Evolutionary conservation across 768 basidiomycete species (phyloP).

Genomic region (Termitomyces sp.): DNA sequence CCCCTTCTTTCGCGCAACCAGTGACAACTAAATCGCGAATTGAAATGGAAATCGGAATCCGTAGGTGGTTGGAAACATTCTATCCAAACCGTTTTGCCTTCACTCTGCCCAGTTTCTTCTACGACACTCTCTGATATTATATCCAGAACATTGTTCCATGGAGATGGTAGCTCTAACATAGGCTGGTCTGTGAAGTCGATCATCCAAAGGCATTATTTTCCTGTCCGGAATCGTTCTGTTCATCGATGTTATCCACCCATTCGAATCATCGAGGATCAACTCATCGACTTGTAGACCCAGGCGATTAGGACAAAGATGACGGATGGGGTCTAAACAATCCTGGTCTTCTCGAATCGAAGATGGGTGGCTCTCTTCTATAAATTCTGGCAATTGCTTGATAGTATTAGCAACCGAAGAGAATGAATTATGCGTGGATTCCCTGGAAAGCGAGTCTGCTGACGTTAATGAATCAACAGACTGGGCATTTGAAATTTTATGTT

Average conservation of each 20-base stretch:
- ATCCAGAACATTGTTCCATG: neutral
- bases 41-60: constrained; percentile 23
- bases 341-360: neutral
- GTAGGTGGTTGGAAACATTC: constrained; percentile 12
- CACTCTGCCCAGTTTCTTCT: constrained; percentile 13
- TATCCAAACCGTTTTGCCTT: constrained; percentile 13
- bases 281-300: neutral
- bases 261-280: neutral
- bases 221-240: neutral
- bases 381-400: neutral
- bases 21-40: constrained; percentile 22
- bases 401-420: neutral
- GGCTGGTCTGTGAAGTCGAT: neutral
- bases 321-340: neutral
- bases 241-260: neutral
- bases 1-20: constrained; percentile 38
- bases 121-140: neutral
- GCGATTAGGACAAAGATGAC: neutral
- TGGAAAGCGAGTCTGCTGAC: neutral
- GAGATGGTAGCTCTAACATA: neutral
- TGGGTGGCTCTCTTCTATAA: neutral
- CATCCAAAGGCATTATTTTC: neutral
- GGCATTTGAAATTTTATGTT: neutral
- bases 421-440: neutral
- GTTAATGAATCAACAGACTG: neutral